Percentiles rank a stretch among this genome's conserved stretches.
phyloP scores from a whole-genome alignment of 768 basidiomycete genomes.

The Tricholoma flavovirens region DNA sequence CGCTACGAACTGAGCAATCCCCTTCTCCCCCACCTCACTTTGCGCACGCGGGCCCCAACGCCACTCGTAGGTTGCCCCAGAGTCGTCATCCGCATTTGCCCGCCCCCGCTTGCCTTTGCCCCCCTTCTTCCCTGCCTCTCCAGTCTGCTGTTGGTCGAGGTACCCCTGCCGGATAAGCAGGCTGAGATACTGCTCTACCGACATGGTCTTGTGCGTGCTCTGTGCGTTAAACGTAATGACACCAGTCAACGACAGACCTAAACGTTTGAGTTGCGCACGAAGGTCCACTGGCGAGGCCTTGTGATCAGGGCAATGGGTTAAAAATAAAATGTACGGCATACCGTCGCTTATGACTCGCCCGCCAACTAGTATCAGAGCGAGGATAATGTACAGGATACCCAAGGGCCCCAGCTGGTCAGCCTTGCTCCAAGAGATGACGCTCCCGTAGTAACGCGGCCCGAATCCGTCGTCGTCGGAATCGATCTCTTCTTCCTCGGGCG shows the following conservation, averaged over 20 bases:
- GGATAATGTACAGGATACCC: constrained; percentile 76
- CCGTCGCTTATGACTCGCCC: constrained; percentile 72
- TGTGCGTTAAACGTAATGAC: constrained; percentile 47
- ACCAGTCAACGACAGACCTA: constrained; percentile 49
- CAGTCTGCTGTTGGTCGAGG: constrained; percentile 60
- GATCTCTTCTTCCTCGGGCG: constrained; percentile 44
- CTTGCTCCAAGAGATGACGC: constrained; percentile 68
- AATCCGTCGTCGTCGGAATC: constrained; percentile 36
- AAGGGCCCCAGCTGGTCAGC: constrained; percentile 60
- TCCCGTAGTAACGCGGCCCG: constrained; percentile 49
- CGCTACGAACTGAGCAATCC: constrained; percentile 67
- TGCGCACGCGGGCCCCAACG: constrained; percentile 81
- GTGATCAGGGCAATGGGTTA: neutral
- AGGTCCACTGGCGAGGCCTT: constrained; percentile 53
- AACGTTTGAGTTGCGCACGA: constrained; percentile 58
- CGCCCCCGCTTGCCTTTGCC: constrained; percentile 50
- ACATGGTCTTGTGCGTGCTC: constrained; percentile 43
- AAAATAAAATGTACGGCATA: constrained; percentile 30
- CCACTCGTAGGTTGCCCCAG: constrained; percentile 60
- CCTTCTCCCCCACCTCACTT: constrained; percentile 78
- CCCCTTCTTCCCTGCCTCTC: constrained; percentile 33
- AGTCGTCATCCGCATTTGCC: constrained; percentile 33
- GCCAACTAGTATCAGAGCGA: constrained; percentile 79
- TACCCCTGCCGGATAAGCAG: constrained; percentile 67
- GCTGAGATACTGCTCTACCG: constrained; percentile 63